Evolutionary conservation across 345 rosid genomes (phyloP), one percentile per base, ranked within the genome.

Genomic region (Eucalyptus cloeziana): DNA sequence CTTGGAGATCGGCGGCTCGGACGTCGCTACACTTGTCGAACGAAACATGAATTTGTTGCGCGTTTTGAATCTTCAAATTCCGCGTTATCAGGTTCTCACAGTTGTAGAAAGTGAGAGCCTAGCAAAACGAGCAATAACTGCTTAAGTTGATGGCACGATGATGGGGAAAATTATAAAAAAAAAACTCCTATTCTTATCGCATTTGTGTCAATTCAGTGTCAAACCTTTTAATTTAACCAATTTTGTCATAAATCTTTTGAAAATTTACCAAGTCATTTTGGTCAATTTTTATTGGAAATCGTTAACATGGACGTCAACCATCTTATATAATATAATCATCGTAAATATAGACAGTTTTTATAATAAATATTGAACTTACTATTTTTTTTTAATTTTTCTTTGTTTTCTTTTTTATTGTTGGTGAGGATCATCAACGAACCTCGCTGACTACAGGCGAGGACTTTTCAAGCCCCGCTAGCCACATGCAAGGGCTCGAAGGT

Each of bases 71-170:
- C 64, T 86, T 95, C 88, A 97, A 89, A 83, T 95, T 91, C 71
- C 86, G 86, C 49, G 95, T 95, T 30, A 44, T 88, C 93, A 95
- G 69, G 58, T 93, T 93, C 56, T 93, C 92, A 92, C 94, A 90
- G 31, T 94, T 90, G 91, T 91, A 86, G 92, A 96, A 96, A 30
- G 97, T 96, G 69, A 97, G 86, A 64, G 98, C 99, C 98, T 97
- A 93, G 88, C 44, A 45, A 62, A 87, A 45, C 37, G 12, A 21
- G 13, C 17, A 27, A 62, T 7, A 7, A 27, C 19, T 7, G 33
- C 79, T 87, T 71, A 37, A 24, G 81, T 37, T 5, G 45, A 71
- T 21, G 45, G 81, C 8, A 19, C 2, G 1, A 10, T 17, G 81
- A 71, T 37, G 6, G 62, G 1, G 30, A 24, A 56, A 56, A 56